phyloP scores from a whole-genome alignment of 1,284 basidiomycete genomes.

The Ceratobasidium sp. region DNA sequence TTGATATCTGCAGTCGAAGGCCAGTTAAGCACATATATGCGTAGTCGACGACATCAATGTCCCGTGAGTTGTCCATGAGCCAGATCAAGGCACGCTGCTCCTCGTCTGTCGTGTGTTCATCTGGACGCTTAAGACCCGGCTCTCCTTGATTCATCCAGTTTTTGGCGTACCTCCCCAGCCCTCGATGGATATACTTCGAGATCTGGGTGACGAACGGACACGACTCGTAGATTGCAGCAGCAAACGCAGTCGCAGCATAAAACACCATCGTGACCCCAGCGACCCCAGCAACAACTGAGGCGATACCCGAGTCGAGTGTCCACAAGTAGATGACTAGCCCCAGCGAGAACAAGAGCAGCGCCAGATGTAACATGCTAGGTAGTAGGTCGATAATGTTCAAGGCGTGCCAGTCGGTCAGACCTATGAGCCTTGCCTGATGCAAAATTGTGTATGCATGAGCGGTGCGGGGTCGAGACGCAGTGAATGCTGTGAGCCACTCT shows the following conservation, averaged over 20 bases:
- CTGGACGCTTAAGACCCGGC: not conserved
- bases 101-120: not conserved
- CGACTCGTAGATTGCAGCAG: not conserved
- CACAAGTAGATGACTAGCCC: constrained; percentile 7
- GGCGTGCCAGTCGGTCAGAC: not conserved
- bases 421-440: not conserved
- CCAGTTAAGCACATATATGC: not conserved
- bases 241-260: not conserved
- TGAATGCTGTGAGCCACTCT: not conserved
- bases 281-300: not conserved
- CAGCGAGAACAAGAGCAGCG: constrained; percentile 9
- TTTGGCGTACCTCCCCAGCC: not conserved
- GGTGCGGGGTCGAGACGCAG: not conserved
- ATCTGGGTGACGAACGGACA: not conserved
- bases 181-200: not conserved
- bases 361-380: not conserved
- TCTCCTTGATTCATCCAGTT: too few species aligned
- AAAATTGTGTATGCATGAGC: not conserved
- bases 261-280: not conserved
- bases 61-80: not conserved
- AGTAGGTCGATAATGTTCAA: not conserved
- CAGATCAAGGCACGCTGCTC: not conserved
- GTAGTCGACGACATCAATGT: not conserved
- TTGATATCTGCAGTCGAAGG: not conserved
- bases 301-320: not conserved